A percentile compares a stretch with the other conserved stretches of the same genome.
These are phyloP conservation scores for Hippophae gyantsensis DNA, from an alignment of 306 rosid genomes.

Conservation along the genomic window DNA sequence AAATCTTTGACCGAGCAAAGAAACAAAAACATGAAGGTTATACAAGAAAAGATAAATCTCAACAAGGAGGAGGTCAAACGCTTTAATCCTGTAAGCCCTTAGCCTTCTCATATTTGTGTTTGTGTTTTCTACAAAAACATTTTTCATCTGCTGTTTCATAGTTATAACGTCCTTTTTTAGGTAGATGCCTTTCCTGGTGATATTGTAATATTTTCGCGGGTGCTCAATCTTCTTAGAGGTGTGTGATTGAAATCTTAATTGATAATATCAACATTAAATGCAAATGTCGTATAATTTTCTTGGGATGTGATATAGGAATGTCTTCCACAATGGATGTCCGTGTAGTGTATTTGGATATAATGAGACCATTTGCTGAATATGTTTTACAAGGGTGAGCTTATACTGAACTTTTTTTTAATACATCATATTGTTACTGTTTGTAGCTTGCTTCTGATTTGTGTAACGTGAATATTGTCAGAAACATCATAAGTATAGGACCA, in stretches of 20 bases:
- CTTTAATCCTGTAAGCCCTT: slow-evolving; percentile 79
- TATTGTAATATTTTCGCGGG: slow-evolving; percentile 88
- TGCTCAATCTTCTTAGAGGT: slow-evolving; percentile 97
- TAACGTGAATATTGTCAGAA: slow-evolving; percentile 24
- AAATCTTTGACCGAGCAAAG: slow-evolving; percentile 65
- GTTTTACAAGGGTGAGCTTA: slow-evolving; percentile 71
- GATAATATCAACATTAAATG: slow-evolving; percentile 8
- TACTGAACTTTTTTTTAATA: slow-evolving; percentile 11
- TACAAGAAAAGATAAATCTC: slow-evolving; percentile 85
- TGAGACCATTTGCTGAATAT: slow-evolving; percentile 96
- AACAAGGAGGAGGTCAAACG: slow-evolving; percentile 72
- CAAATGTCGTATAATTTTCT: slow-evolving; percentile 14
- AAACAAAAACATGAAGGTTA: slow-evolving; percentile 60
- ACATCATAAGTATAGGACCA: slow-evolving; percentile 62
- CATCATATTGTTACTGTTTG: slow-evolving; percentile 9
- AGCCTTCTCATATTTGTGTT: slow-evolving; percentile 13
- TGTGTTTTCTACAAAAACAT: slow-evolving; percentile 16
- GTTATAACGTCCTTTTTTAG: slow-evolving; percentile 31
- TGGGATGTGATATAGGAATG: slow-evolving; percentile 55
- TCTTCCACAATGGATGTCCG: slow-evolving; percentile 77
- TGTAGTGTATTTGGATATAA: slow-evolving; percentile 75
- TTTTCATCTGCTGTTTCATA: slow-evolving; percentile 9
- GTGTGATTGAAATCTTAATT: slow-evolving; percentile 10
- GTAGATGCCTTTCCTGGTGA: slow-evolving; percentile 99
- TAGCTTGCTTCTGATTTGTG: slow-evolving; percentile 25